Evolutionary conservation across 2,329 filamentous ascomycete genomes (phyloP), one percentile per base, ranked within the genome.

Genomic region (Neopestalotiopsis clavispora): DNA sequence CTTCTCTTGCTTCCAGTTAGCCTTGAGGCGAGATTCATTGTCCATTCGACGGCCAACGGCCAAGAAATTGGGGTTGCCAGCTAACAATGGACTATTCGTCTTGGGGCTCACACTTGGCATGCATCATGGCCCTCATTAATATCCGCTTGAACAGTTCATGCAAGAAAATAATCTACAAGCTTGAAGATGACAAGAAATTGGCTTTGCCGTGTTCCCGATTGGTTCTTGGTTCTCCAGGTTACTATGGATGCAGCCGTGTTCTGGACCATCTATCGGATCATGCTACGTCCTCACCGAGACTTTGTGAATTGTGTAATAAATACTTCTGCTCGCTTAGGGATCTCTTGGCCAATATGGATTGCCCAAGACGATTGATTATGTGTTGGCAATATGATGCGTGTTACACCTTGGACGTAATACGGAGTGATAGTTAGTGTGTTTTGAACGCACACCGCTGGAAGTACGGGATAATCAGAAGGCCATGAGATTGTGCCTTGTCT

Each of bases 41-140:
- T 28, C 23, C 23, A 28, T 28, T 28, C 23, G 23, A 28, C 3
- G 23, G 23, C 23, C 23, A 10, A 38, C 34, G 34, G 34, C 10
- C 1, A 7, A 38, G 34, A 7, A 7, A 7, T 38, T 38, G 34
- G 34, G 34, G 34, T 38, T 10, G 34, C 34, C 34, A 38, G 34
- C 10, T 10, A 7, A 38, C 34, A 7, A 28, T 4, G 23, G 32
- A 13, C 59, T 17, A 17, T 23, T n/a, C 14, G 17, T 13, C 10
- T 20, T 62, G 59, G 32, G 17, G n/a, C 34, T 38, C n/a, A 40
- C 23, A 62, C 59, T 62, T 62, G 59, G 59, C 59, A 40, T 62
- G 57, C 28, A 59, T 34, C 57, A 30, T 59, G 4, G 1, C 57
- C 17, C 1, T 59, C 4, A 34, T n/a, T 13, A 2, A 1, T 28